Percentiles rank a stretch among this genome's conserved stretches.
Evolutionary conservation across 352 stramenopile genomes (phyloP).

Genomic region (Albugo laibachii): DNA sequence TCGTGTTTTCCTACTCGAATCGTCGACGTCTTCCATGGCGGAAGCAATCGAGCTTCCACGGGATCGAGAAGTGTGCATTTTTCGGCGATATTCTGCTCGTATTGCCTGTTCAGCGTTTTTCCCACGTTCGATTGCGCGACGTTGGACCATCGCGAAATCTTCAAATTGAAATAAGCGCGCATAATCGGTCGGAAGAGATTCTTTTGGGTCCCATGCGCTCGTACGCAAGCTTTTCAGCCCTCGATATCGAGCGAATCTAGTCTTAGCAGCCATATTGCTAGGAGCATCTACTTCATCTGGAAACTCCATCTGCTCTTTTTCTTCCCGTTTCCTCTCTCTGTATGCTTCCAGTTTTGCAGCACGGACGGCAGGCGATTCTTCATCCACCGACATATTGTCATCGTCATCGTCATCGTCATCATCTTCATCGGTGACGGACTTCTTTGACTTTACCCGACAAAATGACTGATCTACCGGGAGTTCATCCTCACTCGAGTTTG

Average conservation of each 20-base stretch:
- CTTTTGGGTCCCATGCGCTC: conserved; percentile 94
- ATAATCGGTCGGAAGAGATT: conserved; percentile 95
- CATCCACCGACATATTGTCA: conserved; percentile 59
- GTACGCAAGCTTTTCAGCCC: conserved; percentile 93
- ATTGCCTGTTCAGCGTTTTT: conserved; percentile 55
- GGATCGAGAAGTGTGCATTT: conserved; percentile 16
- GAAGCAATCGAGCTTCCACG: conserved; percentile 26
- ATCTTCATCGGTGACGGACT: conserved; percentile 22
- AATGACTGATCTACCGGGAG: conserved; percentile 52
- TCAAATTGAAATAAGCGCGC: conserved; percentile 92
- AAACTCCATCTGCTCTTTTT: conserved; percentile 87
- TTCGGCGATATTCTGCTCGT: conserved; percentile 9
- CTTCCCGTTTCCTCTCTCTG: conserved; percentile 69
- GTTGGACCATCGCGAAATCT: conserved; percentile 89
- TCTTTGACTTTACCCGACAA: conserved; percentile 16
- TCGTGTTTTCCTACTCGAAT: conserved; percentile 2
- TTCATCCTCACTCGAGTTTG: conserved; percentile 21
- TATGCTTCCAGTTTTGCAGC: conserved; percentile 19
- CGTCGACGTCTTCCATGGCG: conserved; percentile 64
- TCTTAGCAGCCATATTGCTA: conserved; percentile 27
- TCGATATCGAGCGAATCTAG: conserved; percentile 83
- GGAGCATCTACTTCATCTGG: conserved; percentile 88
- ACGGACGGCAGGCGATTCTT: conserved; percentile 32
- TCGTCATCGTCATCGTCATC: conserved; percentile 44
- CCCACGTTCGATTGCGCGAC: conserved; percentile 70